Conservation (phyloP, 192 early-diverging fungal species). For the Endogone sp. region DNA sequence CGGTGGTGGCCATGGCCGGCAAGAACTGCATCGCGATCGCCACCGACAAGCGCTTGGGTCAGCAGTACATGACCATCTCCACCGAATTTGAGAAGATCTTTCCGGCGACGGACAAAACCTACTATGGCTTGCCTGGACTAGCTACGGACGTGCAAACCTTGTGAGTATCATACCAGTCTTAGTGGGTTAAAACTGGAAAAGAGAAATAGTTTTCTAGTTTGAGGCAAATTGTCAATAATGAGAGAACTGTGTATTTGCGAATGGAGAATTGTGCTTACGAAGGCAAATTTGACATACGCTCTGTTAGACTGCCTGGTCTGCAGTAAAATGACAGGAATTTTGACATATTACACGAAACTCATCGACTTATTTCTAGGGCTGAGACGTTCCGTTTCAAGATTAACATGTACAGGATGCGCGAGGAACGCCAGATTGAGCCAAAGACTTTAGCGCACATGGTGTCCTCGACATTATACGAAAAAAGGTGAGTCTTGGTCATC, state of each 20-base stretch:
- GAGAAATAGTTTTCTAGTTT: too few relatives aligned
- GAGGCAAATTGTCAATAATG: too few relatives aligned
- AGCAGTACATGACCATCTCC: slow-evolving; percentile 89
- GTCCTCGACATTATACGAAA: slow-evolving; percentile 93
- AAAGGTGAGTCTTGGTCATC: slow-evolving; percentile 11
- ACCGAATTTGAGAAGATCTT: slow-evolving; percentile 97
- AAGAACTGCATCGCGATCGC: slow-evolving; percentile 99
- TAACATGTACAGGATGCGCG: slow-evolving; percentile 94
- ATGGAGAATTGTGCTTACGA: too few relatives aligned
- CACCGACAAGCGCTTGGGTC: slow-evolving; percentile 90
- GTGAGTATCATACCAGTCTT: slow-evolving; percentile 44
- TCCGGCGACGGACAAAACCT: slow-evolving; percentile 77
- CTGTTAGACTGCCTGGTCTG: background rate
- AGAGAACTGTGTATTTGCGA: too few relatives aligned
- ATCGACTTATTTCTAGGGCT: slow-evolving; percentile 38
- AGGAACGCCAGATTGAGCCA: slow-evolving; percentile 95
- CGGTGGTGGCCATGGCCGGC: slow-evolving; percentile 95
- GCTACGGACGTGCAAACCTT: slow-evolving; percentile 97
- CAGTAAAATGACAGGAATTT: too few relatives aligned
- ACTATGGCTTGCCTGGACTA: slow-evolving; percentile 89
- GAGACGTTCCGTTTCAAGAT: slow-evolving; percentile 90
- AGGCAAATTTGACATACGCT: too few relatives aligned
- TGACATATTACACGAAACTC: background rate
- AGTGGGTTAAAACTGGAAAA: too few relatives aligned
- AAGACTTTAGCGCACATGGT: slow-evolving; percentile 91